Evolutionary conservation across 164 flowering plant species (phyloP), one percentile per base, ranked within the genome.

Genomic region (Aristolochia contorta): DNA sequence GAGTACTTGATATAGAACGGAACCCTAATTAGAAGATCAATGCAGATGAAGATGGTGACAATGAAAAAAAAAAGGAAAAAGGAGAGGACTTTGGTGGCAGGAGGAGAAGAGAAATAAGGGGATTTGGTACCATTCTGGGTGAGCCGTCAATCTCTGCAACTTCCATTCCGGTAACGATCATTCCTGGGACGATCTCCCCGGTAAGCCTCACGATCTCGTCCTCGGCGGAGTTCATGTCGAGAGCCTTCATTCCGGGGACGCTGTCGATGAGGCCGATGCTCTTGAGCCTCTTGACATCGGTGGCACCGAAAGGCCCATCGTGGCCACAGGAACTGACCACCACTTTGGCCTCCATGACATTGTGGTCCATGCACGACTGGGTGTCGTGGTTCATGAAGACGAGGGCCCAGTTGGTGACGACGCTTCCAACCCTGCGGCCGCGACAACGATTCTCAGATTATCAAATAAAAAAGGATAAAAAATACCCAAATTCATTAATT

Each of bases 361-460:
- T 91, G 3, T 96, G 98, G 66, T 89, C 96, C 98, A 89, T 92
- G 63, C 98, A 92, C 19, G 96, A 87, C 65, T 92, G 97, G 32
- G 97, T 87, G 74, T 89, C 87, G 55, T 92, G 98, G 77, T 92
- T 92, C 98, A 89, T 92, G 27, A 94, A 82, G 20, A 92, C 98
- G 69, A 89, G 58, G n/a, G 97, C 98, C 97, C 98, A 92, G 79
- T 92, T 92, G 33, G 98, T 89, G 57, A 92, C 97, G 13, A 89
- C 98, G 0, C 96, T 94, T 6, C 72, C 75, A 0, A 89, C 98
- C 43, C 81, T 75, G 9, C 72, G 77, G 0, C 55, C 78, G 85
- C 96, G 0, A 94, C 98, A 57, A 92, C 98, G n/a, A n/a, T n/a
- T n/a, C n/a, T n/a, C n/a, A n/a, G n/a, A n/a, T n/a, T n/a, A n/a